Percentiles rank a stretch among this genome's conserved stretches.
Conservation (phyloP, 2,329 filamentous ascomycete genomes). For the Exophiala bonariae region DNA sequence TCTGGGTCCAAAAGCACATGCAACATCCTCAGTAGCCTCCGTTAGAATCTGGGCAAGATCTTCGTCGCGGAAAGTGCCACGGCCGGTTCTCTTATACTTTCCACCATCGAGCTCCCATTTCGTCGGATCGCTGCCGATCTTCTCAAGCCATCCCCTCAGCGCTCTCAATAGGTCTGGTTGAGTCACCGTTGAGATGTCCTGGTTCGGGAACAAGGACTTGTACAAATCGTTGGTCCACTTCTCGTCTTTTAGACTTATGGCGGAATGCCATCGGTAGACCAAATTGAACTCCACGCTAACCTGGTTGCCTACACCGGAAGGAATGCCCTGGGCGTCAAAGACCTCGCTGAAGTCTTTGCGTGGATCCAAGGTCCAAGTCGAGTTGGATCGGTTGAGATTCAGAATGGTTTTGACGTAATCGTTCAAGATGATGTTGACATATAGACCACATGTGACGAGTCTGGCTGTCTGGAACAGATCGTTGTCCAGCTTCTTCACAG, state of each 20-base stretch:
- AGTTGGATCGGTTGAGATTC: conserved; percentile 28
- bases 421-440: conserved; percentile 31
- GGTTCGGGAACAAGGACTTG: conserved; percentile 54
- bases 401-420: conserved; percentile 32
- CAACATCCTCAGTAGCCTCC: conserved; percentile 69
- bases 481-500: conserved; percentile 48
- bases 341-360: conserved; percentile 25
- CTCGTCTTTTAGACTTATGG: conserved; percentile 73
- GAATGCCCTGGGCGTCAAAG: conserved; percentile 51
- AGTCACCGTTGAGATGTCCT: conserved; percentile 57
- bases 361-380: conserved; percentile 31
- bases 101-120: conserved; percentile 69
- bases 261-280: conserved; percentile 84
- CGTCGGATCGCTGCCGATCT: conserved; percentile 65
- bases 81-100: conserved; percentile 56
- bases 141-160: conserved; percentile 62
- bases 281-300: conserved; percentile 89
- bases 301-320: conserved; percentile 75
- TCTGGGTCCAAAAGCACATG: conserved; percentile 66
- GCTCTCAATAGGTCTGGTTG: conserved; percentile 62
- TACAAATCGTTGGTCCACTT: conserved; percentile 76
- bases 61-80: conserved; percentile 71
- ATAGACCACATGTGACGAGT: conserved; percentile 36
- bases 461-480: conserved; percentile 59
- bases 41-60: conserved; percentile 71